Evolutionary conservation across 2,329 filamentous ascomycete genomes (phyloP).

Genomic region (Cercospora sp.): DNA sequence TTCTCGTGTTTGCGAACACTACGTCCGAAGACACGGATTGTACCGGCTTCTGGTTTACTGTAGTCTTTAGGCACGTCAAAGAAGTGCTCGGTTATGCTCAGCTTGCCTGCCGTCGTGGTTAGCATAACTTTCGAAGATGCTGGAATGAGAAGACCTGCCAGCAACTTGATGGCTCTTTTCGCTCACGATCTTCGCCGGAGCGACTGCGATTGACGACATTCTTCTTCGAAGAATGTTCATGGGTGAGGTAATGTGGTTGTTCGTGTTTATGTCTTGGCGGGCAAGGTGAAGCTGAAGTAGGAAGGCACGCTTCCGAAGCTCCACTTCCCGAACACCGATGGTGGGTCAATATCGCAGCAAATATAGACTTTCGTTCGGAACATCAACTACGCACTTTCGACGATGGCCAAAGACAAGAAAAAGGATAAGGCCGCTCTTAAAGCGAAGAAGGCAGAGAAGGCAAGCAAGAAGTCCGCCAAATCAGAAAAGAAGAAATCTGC

Average conservation of each 20-base stretch:
- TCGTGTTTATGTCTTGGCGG: neutral
- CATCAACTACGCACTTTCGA: neutral
- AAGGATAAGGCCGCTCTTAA: constrained; percentile 38
- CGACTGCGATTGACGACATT: constrained; percentile 38
- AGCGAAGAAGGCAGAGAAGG: constrained; percentile 55
- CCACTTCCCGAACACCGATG: constrained; percentile 3
- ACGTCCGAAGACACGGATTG: constrained; percentile 75
- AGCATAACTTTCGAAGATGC: neutral
- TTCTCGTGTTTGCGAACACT: constrained; percentile 67
- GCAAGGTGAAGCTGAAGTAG: constrained; percentile 7
- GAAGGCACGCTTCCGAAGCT: neutral
- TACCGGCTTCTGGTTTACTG: constrained; percentile 58
- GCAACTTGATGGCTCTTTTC: constrained; percentile 48
- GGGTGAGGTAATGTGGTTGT: constrained; percentile 4
- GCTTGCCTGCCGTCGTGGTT: constrained; percentile 58
- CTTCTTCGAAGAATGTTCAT: constrained; percentile 31
- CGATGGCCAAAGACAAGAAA: constrained; percentile 55
- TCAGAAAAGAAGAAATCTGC: constrained; percentile 63
- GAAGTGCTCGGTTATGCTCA: constrained; percentile 77
- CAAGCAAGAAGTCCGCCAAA: constrained; percentile 76
- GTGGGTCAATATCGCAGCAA: constrained; percentile 3
- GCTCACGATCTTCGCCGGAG: constrained; percentile 50
- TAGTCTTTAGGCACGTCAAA: constrained; percentile 87
- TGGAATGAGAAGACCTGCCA: constrained; percentile 35
- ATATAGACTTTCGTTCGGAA: neutral